phyloP scores from a whole-genome alignment of 2,329 filamentous ascomycete genomes.

The Metarhizium rileyi region DNA sequence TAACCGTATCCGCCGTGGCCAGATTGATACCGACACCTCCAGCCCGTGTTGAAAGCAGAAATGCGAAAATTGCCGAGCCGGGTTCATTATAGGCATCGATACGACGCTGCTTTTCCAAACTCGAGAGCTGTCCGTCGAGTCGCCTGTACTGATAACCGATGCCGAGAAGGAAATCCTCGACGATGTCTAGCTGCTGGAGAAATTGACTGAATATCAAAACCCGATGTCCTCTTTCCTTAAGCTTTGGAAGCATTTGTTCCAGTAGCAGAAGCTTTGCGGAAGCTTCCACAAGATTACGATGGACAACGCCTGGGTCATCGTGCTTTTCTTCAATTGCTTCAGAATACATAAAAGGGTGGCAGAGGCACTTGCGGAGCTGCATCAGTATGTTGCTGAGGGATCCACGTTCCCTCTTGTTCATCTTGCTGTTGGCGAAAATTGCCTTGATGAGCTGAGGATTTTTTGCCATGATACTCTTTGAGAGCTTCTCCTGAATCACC shows the following conservation, averaged over 20 bases:
- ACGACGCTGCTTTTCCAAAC: slow-evolving; percentile 81
- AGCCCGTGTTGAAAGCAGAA: slow-evolving; percentile 85
- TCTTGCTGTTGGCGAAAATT: slow-evolving; percentile 62
- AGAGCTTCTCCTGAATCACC: slow-evolving; percentile 83
- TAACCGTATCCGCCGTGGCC: slow-evolving; percentile 93
- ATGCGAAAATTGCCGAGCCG: slow-evolving; percentile 74
- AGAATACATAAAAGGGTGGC: slow-evolving; percentile 94
- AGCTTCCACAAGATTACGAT: slow-evolving; percentile 81
- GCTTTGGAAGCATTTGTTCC: slow-evolving; percentile 76
- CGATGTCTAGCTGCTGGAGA: slow-evolving; percentile 73
- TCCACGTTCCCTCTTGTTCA: slow-evolving; percentile 63
- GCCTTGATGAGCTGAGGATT: slow-evolving; percentile 82
- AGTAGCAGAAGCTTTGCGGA: slow-evolving; percentile 82
- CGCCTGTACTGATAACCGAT: slow-evolving; percentile 66
- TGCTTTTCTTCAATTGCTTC: slow-evolving; percentile 77
- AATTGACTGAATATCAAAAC: slow-evolving; percentile 97
- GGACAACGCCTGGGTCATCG: slow-evolving; percentile 48
- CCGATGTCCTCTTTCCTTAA: slow-evolving; percentile 75
- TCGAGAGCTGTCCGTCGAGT: slow-evolving; percentile 74
- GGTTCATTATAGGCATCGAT: slow-evolving; percentile 92
- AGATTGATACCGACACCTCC: slow-evolving; percentile 97
- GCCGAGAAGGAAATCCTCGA: slow-evolving; percentile 83
- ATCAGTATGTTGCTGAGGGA: slow-evolving; percentile 90
- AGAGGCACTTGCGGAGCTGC: slow-evolving; percentile 88
- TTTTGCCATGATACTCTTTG: slow-evolving; percentile 85